Evolutionary conservation across 1,284 basidiomycete species (phyloP).

Genomic region (Ceratobasidium theobromae): DNA sequence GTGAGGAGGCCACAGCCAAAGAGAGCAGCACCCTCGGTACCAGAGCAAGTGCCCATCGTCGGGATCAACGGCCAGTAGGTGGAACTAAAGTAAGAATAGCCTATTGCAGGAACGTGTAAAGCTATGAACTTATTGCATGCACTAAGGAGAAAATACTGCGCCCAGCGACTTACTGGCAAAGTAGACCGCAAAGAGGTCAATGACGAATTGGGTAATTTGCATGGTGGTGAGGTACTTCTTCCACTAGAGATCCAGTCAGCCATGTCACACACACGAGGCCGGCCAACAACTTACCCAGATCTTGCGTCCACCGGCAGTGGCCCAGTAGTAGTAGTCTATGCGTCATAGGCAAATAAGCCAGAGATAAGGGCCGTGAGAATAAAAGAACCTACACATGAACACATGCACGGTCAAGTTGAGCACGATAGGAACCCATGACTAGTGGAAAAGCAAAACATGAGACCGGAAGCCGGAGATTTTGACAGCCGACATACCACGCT

Average conservation of each 20-base stretch:
- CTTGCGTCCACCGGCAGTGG: constrained; percentile 90
- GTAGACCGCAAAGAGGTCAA: constrained; percentile 88
- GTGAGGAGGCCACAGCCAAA: constrained; percentile 89
- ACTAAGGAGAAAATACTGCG: constrained; percentile 4
- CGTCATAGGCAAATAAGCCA: constrained; percentile 2
- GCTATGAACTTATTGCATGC: constrained; percentile 5
- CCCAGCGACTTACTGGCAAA: constrained; percentile 75
- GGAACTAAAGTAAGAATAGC: constrained; percentile 79
- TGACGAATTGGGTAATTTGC: constrained; percentile 94
- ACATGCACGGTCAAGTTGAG: constrained; percentile 96
- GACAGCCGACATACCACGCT: constrained; percentile 43
- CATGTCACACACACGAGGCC: not conserved
- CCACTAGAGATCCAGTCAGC: constrained; percentile 59
- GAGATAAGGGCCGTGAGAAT: not conserved
- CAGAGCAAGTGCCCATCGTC: constrained; percentile 78
- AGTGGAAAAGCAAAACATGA: constrained; percentile 28
- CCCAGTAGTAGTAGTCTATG: constrained; percentile 95
- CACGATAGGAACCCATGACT: constrained; percentile 96
- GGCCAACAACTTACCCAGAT: constrained; percentile 72
- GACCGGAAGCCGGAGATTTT: not conserved
- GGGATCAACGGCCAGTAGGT: constrained; percentile 68
- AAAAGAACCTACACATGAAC: constrained; percentile 81
- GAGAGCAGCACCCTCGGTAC: constrained; percentile 82
- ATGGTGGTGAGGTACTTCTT: constrained; percentile 94
- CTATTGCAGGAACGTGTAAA: constrained; percentile 46